Percentiles rank a stretch among this genome's conserved stretches.
Conservation (phyloP, 345 rosid species). For the Cardamine chenopodiifolia region DNA sequence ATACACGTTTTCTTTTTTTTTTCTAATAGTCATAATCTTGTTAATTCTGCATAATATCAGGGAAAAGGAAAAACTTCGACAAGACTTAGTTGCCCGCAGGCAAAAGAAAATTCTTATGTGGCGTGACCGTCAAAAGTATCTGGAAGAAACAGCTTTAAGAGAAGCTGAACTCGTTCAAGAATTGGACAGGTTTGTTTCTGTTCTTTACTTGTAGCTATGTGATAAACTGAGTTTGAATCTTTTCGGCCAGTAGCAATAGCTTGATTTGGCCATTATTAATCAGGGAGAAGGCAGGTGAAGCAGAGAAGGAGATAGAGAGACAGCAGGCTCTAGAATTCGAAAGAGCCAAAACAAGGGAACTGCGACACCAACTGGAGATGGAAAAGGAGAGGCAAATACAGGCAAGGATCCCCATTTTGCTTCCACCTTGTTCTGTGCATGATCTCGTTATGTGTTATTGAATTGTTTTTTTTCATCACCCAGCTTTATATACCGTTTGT, state of each 20-base stretch:
- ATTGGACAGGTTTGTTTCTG: constrained; percentile 64
- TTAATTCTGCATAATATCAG: constrained; percentile 41
- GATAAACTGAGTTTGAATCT: background rate
- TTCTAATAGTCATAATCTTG: background rate
- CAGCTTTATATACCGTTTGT: background rate
- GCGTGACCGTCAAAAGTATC: constrained; percentile 63
- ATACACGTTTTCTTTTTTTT: background rate
- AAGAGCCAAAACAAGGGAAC: constrained; percentile 74
- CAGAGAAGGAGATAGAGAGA: constrained; percentile 80
- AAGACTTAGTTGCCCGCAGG: constrained; percentile 62
- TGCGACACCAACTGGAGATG: constrained; percentile 74
- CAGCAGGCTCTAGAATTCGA: constrained; percentile 71
- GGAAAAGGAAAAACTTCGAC: constrained; percentile 64
- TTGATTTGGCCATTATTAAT: constrained; percentile 17
- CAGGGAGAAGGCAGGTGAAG: constrained; percentile 73
- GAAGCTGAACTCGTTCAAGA: constrained; percentile 74
- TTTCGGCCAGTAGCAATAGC: background rate
- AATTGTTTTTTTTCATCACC: too few relatives aligned
- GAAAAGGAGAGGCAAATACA: constrained; percentile 85
- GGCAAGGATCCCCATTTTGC: constrained; percentile 45
- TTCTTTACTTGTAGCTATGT: constrained; percentile 6
- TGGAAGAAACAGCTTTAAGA: constrained; percentile 66
- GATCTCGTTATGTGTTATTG: background rate
- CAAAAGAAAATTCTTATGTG: constrained; percentile 68
- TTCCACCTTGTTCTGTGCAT: background rate